phyloP scores from a whole-genome alignment of 306 rosid genomes.

The Carpinus fangiana region DNA sequence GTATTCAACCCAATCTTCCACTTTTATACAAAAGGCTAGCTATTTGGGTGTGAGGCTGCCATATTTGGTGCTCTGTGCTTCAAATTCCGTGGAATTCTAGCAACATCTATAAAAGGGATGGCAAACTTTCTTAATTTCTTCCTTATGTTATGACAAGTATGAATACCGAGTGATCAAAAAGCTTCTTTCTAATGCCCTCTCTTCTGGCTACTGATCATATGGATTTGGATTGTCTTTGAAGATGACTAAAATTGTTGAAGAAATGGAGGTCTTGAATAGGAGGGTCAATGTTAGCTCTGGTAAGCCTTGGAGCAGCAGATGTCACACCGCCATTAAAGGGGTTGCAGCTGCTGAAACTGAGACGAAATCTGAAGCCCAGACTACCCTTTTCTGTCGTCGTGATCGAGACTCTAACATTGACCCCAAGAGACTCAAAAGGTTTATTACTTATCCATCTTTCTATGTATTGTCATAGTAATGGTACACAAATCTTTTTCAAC shows the following conservation, averaged over 20 bases:
- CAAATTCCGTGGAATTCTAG: too few species aligned
- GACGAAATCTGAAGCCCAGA: background rate
- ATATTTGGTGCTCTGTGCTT: background rate
- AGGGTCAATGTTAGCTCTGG: background rate
- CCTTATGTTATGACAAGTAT: too few species aligned
- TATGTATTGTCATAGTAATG: background rate
- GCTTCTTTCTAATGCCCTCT: too few species aligned
- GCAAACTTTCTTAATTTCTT: too few species aligned
- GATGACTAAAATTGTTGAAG: too few species aligned
- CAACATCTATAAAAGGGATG: too few species aligned
- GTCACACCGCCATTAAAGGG: background rate
- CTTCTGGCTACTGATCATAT: background rate
- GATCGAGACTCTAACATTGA: background rate
- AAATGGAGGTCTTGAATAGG: constrained; percentile 1
- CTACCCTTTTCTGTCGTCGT: background rate
- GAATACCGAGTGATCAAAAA: too few species aligned
- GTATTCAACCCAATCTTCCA: background rate
- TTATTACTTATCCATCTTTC: background rate
- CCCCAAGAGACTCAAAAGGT: constrained; percentile 11
- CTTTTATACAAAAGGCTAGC: background rate
- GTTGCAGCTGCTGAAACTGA: background rate
- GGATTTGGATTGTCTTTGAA: too few species aligned
- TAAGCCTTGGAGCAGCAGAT: background rate
- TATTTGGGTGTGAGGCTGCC: background rate
- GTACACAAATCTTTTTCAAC: background rate